Evolutionary conservation across 768 basidiomycete genomes (phyloP).

Genomic region (Boletus coccyginus): DNA sequence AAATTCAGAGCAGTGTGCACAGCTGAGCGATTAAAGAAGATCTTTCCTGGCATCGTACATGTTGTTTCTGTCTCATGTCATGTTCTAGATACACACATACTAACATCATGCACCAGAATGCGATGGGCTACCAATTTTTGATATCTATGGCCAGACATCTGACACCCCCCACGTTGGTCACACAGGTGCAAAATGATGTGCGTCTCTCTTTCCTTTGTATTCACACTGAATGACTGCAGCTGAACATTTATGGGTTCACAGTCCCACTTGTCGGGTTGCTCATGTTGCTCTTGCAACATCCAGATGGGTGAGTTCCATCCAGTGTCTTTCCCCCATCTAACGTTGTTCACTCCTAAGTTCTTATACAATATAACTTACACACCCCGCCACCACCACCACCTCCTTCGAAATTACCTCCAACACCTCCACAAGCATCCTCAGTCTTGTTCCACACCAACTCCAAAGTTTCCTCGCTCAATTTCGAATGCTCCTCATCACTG

Average conservation of each 20-base stretch:
- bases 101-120: constrained; percentile 51
- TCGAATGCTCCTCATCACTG: constrained; percentile 77
- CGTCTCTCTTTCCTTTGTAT: constrained; percentile 14
- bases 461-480: constrained; percentile 90
- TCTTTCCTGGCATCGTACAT: constrained; percentile 91
- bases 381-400: constrained; percentile 65
- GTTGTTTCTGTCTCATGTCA: no score
- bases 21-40: constrained; percentile 77
- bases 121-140: constrained; percentile 70
- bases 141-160: constrained; percentile 99
- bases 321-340: not conserved
- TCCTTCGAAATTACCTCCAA: constrained; percentile 11
- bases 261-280: constrained; percentile 85
- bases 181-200: constrained; percentile 72
- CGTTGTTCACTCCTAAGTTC: no score
- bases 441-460: constrained; percentile 90
- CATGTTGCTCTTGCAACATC: constrained; percentile 86
- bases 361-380: constrained; percentile 40
- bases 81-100: no score
- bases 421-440: constrained; percentile 66
- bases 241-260: constrained; percentile 17
- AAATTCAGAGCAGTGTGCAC: constrained; percentile 93
- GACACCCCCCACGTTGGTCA: constrained; percentile 56
- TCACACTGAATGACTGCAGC: no score
- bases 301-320: constrained; percentile 59